Evolutionary conservation across 2,329 filamentous ascomycete species (phyloP).

Genomic region (Scortechinia acanthostroma): DNA sequence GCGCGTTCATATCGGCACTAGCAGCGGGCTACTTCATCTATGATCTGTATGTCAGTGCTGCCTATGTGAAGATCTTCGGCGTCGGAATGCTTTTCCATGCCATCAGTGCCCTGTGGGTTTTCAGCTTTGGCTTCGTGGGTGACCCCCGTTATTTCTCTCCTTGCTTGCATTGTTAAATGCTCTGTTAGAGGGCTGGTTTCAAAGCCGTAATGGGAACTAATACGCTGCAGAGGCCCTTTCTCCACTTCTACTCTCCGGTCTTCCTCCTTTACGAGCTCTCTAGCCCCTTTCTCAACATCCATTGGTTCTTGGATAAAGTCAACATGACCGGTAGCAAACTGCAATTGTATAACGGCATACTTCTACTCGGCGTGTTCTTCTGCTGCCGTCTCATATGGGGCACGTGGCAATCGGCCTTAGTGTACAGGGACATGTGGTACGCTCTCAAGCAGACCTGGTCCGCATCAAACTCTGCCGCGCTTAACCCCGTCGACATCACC

Average conservation of each 20-base stretch:
- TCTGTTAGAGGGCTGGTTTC: not conserved
- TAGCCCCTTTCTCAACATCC: conserved; percentile 59
- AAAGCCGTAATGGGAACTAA: conserved; percentile 4
- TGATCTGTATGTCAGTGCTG: conserved; percentile 47
- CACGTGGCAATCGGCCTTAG: conserved; percentile 45
- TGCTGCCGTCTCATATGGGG: conserved; percentile 56
- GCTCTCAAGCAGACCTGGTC: conserved; percentile 32
- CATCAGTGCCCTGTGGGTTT: conserved; percentile 50
- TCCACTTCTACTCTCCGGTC: conserved; percentile 56
- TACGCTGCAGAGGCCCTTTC: conserved; percentile 45
- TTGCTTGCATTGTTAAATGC: not conserved
- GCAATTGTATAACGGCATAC: conserved; percentile 57
- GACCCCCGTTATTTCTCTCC: not conserved
- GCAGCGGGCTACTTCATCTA: conserved; percentile 60
- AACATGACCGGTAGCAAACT: conserved; percentile 51
- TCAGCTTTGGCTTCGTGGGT: conserved; percentile 57
- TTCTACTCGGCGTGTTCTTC: conserved; percentile 51
- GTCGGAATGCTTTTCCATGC: conserved; percentile 55
- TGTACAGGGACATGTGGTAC: conserved; percentile 51
- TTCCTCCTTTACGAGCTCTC: conserved; percentile 66
- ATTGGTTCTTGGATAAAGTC: conserved; percentile 67
- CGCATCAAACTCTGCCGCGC: conserved; percentile 15
- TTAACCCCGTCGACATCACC: conserved; percentile 18
- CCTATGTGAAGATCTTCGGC: conserved; percentile 49
- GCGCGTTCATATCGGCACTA: conserved; percentile 49